Base-by-base conservation (phyloP, 1,284 basidiomycete genomes). In the Rhizoctonia solani region DNA sequence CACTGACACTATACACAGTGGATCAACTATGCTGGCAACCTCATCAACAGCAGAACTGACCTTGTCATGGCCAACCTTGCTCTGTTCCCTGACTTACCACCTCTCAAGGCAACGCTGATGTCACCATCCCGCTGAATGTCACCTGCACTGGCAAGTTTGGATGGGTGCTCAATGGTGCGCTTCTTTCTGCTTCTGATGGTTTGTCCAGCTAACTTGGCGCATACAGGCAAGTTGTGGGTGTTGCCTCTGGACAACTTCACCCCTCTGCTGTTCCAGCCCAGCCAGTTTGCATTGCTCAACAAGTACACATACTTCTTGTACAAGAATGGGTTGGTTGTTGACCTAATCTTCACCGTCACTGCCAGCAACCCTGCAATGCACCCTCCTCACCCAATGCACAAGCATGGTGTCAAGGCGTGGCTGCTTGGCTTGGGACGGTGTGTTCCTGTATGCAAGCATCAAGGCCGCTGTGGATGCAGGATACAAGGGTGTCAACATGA, bases 391-490 rank as follows among this genome's bases (percentile, higher is more conserved):
- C 54, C 54, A 19, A 39, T 67, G 42, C 66, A 67, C 34, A 67
- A 67, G 52, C 66, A 67, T 29, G 55, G 55, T 3, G 53, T 55
- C 19, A 67, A 67, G 23, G 66, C 54, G 13, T 67, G 46, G 34
- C 39, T 49, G 34, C 54, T 67, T 30, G 54, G 54, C 4, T 41
- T 39, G 54, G 54, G 42, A 32, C 42, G 54, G 54, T 39, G 54
- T 41, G 16, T 55, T 55, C 21, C 54, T 39, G 6, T 55, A 55
- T 16, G 32, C 54, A 21, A 39, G 34, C n/a, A 55, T 55, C n/a
- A 11, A 32, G 21, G 54, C 39, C 23, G 54, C 54, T 1, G 54
- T 55, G 39, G 30, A 32, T 19, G 54, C 54, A 13, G 54, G 54
- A n/a, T 55, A 55, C 13, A 23, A 32, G 3, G 54, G 4, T 9